phyloP scores from a whole-genome alignment of 1,284 basidiomycete species.

The Ceratobasidium sp. region DNA sequence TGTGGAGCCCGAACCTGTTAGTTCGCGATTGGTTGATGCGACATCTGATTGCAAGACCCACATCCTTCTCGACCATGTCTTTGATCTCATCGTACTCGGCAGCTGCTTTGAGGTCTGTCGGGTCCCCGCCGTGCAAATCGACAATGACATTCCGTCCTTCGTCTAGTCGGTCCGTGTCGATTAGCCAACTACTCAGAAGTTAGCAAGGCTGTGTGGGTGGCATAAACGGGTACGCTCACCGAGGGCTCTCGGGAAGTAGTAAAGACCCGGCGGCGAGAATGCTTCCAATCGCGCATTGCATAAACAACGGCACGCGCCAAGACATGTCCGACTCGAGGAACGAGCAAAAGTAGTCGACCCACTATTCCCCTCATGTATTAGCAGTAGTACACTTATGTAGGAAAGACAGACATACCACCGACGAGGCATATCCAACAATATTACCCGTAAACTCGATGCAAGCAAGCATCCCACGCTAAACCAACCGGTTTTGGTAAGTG shows the following conservation, averaged over 20 bases:
- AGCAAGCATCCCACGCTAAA: conserved; percentile 84
- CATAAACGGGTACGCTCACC: conserved; percentile 59
- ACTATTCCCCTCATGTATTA: conserved; percentile 58
- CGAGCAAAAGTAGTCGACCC: conserved; percentile 94
- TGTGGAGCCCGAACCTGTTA: conserved; percentile 46
- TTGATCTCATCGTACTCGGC: conserved; percentile 94
- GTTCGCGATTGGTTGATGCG: too few species aligned
- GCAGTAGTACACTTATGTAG: background rate
- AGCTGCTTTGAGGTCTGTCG: conserved; percentile 73
- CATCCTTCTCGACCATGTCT: conserved; percentile 83
- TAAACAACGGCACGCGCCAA: conserved; percentile 84
- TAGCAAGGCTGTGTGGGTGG: conserved; percentile 22
- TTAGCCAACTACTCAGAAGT: conserved; percentile 79
- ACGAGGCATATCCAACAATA: conserved; percentile 93
- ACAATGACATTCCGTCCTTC: conserved; percentile 90
- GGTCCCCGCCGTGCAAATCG: conserved; percentile 87
- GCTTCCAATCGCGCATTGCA: conserved; percentile 88
- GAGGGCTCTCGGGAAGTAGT: conserved; percentile 90
- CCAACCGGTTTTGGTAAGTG: conserved; percentile 38
- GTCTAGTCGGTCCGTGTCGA: conserved; percentile 86
- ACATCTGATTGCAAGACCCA: conserved; percentile 51
- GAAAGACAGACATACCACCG: conserved; percentile 71
- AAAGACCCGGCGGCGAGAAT: conserved; percentile 85
- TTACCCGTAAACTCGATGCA: conserved; percentile 98
- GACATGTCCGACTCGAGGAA: conserved; percentile 82